phyloP scores from a whole-genome alignment of 1,139 yeast species.

The Trichomonascaceae sp. region DNA sequence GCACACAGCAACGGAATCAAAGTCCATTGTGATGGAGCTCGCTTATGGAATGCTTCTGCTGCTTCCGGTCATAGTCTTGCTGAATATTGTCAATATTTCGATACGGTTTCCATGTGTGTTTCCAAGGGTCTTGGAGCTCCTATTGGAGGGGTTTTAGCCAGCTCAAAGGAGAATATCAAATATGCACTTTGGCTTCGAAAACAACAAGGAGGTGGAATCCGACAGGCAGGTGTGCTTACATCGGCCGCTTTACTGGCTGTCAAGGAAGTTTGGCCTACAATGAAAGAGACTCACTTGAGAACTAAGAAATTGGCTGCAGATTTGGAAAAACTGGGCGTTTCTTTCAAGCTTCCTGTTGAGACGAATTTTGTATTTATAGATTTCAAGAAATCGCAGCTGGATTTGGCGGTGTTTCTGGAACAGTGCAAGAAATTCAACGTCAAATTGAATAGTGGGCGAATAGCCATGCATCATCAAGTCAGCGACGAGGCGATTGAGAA shows the following conservation, averaged over 20 bases:
- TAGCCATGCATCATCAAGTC: constrained; percentile 83
- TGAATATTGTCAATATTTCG: constrained; percentile 76
- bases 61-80: constrained; percentile 63
- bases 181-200: constrained; percentile 84
- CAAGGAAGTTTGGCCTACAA: constrained; percentile 61
- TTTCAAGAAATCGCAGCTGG: constrained; percentile 50
- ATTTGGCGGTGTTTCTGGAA: constrained; percentile 49
- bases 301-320: constrained; percentile 59
- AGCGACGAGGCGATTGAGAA: constrained; percentile 59
- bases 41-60: constrained; percentile 84
- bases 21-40: constrained; percentile 92
- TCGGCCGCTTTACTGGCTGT: constrained; percentile 77
- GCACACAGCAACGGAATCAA: constrained; percentile 58
- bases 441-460: constrained; percentile 60
- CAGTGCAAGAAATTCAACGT: constrained; percentile 58
- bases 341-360: constrained; percentile 68
- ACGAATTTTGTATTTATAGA: constrained; percentile 86
- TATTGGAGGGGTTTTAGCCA: constrained; percentile 83
- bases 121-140: constrained; percentile 95
- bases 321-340: constrained; percentile 42
- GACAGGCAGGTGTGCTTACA: constrained; percentile 83
- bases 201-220: constrained; percentile 91
- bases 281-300: constrained; percentile 56
- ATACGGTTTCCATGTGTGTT: constrained; percentile 81
- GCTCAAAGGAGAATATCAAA: constrained; percentile 51